These are phyloP conservation scores for Dothiorella sarmentorum DNA, from an alignment of 2,329 filamentous ascomycete species.

Conservation along the genomic window DNA sequence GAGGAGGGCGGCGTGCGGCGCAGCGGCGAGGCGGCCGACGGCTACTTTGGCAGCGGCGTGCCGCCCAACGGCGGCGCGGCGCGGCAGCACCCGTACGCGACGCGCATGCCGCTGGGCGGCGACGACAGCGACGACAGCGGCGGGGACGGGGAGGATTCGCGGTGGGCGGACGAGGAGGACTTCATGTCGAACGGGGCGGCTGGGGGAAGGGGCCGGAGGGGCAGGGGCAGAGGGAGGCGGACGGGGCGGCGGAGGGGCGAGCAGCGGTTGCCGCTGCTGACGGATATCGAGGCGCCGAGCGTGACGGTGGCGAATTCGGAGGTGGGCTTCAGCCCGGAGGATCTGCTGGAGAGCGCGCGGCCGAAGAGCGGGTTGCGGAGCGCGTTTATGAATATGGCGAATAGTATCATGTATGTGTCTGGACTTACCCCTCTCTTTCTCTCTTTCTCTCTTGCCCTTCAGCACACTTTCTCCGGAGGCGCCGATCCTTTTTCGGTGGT, in stretches of 20 bases:
- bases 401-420: conserved; percentile 73
- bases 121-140: conserved; percentile 24
- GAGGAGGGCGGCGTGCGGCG: neutral
- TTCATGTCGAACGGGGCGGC: conserved; percentile 42
- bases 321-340: conserved; percentile 53
- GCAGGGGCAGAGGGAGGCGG: conserved; percentile 20
- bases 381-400: conserved; percentile 99
- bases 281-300: conserved; percentile 77
- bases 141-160: conserved; percentile 33
- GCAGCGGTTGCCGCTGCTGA: conserved; percentile 67
- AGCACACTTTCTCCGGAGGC: neutral
- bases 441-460: neutral
- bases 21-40: neutral
- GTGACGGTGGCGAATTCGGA: conserved; percentile 65
- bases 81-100: conserved; percentile 16
- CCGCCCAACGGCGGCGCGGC: neutral
- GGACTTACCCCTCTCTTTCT: neutral
- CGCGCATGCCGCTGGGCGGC: neutral
- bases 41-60: neutral
- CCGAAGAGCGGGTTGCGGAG: conserved; percentile 82
- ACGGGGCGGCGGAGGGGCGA: conserved; percentile 38
- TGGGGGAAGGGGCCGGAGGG: conserved; percentile 31
- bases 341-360: conserved; percentile 59
- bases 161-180: conserved; percentile 58
- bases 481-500: too few species aligned